Base-by-base conservation (phyloP, 495 filamentous ascomycete species). In the Clavariopsis aquatica region DNA sequence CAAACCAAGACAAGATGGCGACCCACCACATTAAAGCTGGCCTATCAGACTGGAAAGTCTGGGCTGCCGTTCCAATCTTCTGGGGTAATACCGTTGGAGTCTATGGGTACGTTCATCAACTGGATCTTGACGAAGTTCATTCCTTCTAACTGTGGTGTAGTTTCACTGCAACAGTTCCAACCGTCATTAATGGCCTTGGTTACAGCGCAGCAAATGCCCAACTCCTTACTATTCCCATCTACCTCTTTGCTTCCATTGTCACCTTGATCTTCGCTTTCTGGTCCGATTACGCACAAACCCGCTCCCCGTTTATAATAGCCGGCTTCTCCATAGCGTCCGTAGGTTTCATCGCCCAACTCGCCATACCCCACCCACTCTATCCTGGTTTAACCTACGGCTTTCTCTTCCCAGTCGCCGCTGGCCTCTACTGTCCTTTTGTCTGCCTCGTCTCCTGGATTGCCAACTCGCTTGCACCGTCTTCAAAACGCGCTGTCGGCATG, bases 41-140 rank as follows among this genome's bases (percentile, higher is more conserved):
- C 2, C 26, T 66, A 2, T 69, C 52, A 8, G 68, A 70, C 27
- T 62, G 57, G 68, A 70, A 63, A 24, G 49, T 66, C 9, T 70
- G 56, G 41, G 46, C 38, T 22, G 63, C 31, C 27, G 52, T 62
- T 5, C 45, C 63, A 8, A 57, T 70, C 22, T 66, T 66, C 34
- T 70, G 62, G 62, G 62, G 62, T 0, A 70, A 70, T 29, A 62
- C 68, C 8, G 46, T 59, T n/a, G 62, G 58, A 20, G 61, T 66
- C 1, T 70, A 70, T 71, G 90, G 88, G 0, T 78, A 91, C 20
- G 88, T 55, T 23, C 34, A 20, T 15, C 31, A 96, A 72, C 89
- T 87, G 8, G 31, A 36, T 13, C 31, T 13, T 36, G 13, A 6
- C 13, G 6, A 36, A 6, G 31, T 36, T 36, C 31, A 13, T 36